A percentile compares a stretch with the other conserved stretches of the same genome.
phyloP scores from a whole-genome alignment of 31 red algal species.

The Endocladia muricata region DNA sequence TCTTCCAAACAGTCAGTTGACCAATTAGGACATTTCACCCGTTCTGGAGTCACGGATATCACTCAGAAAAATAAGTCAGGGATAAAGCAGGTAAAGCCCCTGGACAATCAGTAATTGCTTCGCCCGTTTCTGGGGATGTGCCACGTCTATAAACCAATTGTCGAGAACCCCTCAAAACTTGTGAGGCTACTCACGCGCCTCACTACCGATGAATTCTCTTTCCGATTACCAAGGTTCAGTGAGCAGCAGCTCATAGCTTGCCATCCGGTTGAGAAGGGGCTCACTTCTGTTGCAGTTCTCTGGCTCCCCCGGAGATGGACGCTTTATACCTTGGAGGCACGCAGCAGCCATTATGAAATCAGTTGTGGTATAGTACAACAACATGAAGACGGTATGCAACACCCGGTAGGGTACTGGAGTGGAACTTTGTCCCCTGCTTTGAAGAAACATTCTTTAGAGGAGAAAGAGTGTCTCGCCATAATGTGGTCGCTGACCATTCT shows the following conservation, averaged over 20 bases:
- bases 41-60: background rate
- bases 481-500: slow-evolving; percentile 18
- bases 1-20: background rate
- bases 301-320: background rate
- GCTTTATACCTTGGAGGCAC: background rate
- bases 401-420: background rate
- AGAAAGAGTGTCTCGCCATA: slow-evolving; percentile 44
- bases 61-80: background rate
- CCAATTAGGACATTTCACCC: background rate
- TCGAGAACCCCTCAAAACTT: background rate
- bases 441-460: slow-evolving; percentile 9
- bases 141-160: background rate
- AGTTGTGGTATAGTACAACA: background rate
- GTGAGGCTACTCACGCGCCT: background rate
- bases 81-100: background rate
- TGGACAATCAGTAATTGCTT: background rate
- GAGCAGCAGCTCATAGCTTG: background rate
- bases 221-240: background rate
- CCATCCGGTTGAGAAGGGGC: background rate
- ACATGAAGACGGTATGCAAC: background rate
- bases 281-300: background rate
- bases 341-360: background rate
- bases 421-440: background rate
- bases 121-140: slow-evolving; percentile 10
- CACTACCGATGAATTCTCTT: background rate